phyloP scores from a whole-genome alignment of 2,329 filamentous ascomycete species.

The Incumbomyces delicatus region DNA sequence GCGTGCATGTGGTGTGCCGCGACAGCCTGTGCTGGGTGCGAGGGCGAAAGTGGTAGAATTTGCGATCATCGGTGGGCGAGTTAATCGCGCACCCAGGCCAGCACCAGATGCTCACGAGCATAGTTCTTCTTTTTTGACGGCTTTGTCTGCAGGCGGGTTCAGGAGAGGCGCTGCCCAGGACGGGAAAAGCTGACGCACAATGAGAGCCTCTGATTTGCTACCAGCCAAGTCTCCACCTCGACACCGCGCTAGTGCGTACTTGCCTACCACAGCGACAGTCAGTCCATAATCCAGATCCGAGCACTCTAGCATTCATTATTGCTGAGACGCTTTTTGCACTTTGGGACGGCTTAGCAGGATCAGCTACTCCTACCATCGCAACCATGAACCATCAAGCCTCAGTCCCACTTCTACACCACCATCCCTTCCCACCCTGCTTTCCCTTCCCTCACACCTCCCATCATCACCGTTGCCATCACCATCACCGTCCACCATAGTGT shows the following conservation, averaged over 20 bases:
- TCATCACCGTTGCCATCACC: conserved; percentile 12
- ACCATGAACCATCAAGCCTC: conserved; percentile 11
- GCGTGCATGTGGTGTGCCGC: no score
- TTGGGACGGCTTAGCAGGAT: conserved; percentile 8
- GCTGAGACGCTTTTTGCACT: conserved; percentile 9
- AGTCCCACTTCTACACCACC: conserved; percentile 10
- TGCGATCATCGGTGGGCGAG: no score
- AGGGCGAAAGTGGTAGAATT: no score
- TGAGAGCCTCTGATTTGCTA: no score
- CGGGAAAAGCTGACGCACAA: no score
- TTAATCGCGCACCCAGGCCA: no score
- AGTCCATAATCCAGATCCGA: neutral
- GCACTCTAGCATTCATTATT: neutral
- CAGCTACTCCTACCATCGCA: conserved; percentile 12
- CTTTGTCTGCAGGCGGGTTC: no score
- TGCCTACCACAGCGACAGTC: conserved; percentile 3
- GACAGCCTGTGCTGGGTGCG: no score
- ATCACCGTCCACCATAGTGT: conserved; percentile 1
- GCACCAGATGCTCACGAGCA: no score
- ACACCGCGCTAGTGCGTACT: conserved; percentile 2
- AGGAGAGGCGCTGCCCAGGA: no score
- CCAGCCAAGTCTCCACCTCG: no score
- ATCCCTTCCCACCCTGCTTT: conserved; percentile 6
- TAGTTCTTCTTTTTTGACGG: no score
- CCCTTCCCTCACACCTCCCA: conserved; percentile 13